Evolutionary conservation across 2,329 filamentous ascomycete species (phyloP), one percentile per base, ranked within the genome.

Genomic region (Gremmenia infestans): DNA sequence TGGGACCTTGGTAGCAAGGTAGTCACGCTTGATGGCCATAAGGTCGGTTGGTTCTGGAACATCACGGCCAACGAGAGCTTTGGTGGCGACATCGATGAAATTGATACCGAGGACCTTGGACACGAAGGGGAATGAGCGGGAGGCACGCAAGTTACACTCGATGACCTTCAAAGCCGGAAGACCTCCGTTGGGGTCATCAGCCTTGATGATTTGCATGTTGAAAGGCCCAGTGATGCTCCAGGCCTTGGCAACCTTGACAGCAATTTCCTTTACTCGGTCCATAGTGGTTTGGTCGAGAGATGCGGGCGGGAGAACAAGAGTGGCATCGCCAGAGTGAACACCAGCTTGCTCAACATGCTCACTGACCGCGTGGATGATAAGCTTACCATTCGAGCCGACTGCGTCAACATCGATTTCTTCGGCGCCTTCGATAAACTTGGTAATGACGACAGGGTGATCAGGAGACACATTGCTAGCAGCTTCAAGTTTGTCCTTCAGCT

Each of bases 181-280:
- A 54, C 86, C 87, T 56, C 88, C 88, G 57, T 89, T 85, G 35
- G 87, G 83, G 68, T 88, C 79, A 12, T 89, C 81, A 37, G 89
- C 91, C 78, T 96, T 96, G 82, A 99, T 97, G 75, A 99, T 96
- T 72, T 99, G 94, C 93, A 99, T 97, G 82, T 99, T 99, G 85
- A 97, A 99, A 57, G 94, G 94, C 54, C 94, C 94, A 19, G 91
- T 97, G 73, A 97, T 97, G 70, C 82, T 91, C 91, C 93, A 97
- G 48, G 94, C 94, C 76, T 94, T 89, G 63, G 94, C 94, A 52
- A 99, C 92, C 82, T 96, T 97, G 74, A 92, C 76, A 15, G 94
- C 93, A 66, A 99, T 97, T 65, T 90, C 90, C 84, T 97, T 97
- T 70, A 96, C 83, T 59, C 94, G 90, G 63, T 82, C 83, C 82